phyloP scores from a whole-genome alignment of 176 grass and related monocot species.

The Poa pratensis region DNA sequence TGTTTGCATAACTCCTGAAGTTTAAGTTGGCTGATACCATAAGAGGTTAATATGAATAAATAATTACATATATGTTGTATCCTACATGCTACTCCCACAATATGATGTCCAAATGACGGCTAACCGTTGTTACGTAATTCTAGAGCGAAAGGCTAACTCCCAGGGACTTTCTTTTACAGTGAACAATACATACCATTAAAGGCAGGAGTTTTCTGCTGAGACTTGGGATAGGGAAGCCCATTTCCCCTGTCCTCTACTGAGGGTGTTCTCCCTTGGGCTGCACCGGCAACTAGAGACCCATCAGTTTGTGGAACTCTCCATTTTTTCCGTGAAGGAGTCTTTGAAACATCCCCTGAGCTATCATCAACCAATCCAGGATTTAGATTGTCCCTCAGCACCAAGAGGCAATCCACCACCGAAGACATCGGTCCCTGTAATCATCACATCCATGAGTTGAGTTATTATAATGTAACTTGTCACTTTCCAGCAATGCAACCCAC shows the following conservation, averaged over 20 bases:
- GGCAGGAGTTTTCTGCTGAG: constrained; percentile 54
- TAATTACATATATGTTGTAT: constrained; percentile 22
- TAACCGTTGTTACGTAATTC: neutral
- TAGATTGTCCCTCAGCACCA: constrained; percentile 70
- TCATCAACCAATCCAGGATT: constrained; percentile 47
- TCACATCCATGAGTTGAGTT: constrained; percentile 5
- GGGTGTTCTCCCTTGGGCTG: constrained; percentile 39
- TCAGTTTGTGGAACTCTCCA: constrained; percentile 59
- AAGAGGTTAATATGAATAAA: neutral
- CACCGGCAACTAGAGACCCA: constrained; percentile 23
- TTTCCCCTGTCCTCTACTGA: constrained; percentile 55
- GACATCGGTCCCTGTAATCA: constrained; percentile 71
- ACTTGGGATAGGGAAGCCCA: constrained; percentile 55
- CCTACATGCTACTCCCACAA: neutral
- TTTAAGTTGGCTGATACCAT: neutral
- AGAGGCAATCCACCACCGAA: constrained; percentile 78
- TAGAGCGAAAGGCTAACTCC: neutral
- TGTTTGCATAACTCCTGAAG: neutral
- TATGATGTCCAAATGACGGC: neutral
- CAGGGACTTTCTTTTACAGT: constrained; percentile 25
- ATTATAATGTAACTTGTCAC: constrained; percentile 27
- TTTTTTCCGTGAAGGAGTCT: constrained; percentile 51
- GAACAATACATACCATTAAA: constrained; percentile 58
- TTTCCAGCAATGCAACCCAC: neutral
- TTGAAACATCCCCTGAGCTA: constrained; percentile 40